Base-by-base conservation (phyloP, 2,329 filamentous ascomycete genomes). In the Metarhizium anisopliae region DNA sequence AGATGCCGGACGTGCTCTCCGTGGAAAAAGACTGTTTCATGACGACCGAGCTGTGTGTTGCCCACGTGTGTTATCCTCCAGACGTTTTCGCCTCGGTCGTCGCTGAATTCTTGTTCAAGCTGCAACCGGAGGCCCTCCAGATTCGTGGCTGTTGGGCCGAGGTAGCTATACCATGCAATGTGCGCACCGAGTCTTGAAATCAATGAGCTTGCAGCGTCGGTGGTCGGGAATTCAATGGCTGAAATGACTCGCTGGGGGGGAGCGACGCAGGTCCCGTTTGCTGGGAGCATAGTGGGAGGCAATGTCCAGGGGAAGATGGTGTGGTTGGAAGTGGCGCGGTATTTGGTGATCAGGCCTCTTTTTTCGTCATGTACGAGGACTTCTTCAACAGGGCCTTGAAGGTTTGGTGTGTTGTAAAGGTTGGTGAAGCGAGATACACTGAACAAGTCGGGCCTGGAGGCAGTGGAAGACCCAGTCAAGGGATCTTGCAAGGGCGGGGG, bases 231-330 rank as follows among this genome's bases (percentile, higher is more conserved):
- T 62, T 86, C 83, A 55, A 86, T 81, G 53, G 76, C 76, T 20
- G 94, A 85, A 2, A 90, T 87, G 10, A 86, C 78, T 18, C 87
- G 86, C 56, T 84, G 77, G 5, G 83, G 78, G 61, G 95, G 85
- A 13, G 81, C 83, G 4, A 86, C 79, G 62, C 90, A 95, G n/a
- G 80, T 86, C 0, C 88, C 93, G 64, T 95, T 84, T 10, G 74
- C 71, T 0, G 92, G 90, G 2, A 96, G 79, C 62, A 95, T 77
- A 30, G 82, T 78, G 1, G 77, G 75, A 0, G 94, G 93, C 0
- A 99, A 74, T 0, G 94, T 97, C 93, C 93, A 97, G 0, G 94
- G 94, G 65, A 91, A 97, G 63, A 89, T 86, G 0, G 87, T 93
- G 68, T 92, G 86, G 64, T 95, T 95, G 0, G 84, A 85, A 6